Percentiles rank a stretch among this genome's conserved stretches.
These are phyloP conservation scores for Leonotis leonurus DNA, from an alignment of 257 asterid species.

Conservation along the genomic window DNA sequence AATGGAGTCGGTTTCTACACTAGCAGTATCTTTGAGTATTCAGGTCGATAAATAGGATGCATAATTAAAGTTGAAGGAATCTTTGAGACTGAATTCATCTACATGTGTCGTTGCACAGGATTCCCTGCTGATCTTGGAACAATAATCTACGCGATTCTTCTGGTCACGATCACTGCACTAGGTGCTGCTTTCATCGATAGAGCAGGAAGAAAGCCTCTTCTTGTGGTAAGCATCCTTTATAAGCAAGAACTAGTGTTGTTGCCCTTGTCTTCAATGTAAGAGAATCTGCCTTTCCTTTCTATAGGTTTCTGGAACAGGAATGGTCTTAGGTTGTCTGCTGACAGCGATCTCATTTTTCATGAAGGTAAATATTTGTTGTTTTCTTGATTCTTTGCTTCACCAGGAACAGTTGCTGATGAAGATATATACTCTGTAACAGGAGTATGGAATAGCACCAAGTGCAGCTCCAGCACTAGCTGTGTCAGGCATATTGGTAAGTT, in stretches of 20 bases:
- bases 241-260: background rate
- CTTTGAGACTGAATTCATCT: background rate
- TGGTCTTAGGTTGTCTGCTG: conserved; percentile 69
- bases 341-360: conserved; percentile 66
- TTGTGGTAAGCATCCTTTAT: conserved; percentile 45
- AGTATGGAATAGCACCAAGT: conserved; percentile 42
- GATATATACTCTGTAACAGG: conserved; percentile 34
- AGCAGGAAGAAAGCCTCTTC: conserved; percentile 83
- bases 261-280: background rate
- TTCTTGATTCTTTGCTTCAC: background rate
- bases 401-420: conserved; percentile 2
- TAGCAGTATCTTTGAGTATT: conserved; percentile 78
- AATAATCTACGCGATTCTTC: conserved; percentile 65
- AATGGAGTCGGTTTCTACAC: conserved; percentile 86
- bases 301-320: conserved; percentile 76
- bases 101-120: conserved; percentile 34
- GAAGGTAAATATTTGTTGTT: conserved; percentile 36
- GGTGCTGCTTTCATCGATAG: conserved; percentile 70
- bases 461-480: conserved; percentile 74
- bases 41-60: conserved; percentile 29
- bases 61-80: too few relatives aligned
- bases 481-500: conserved; percentile 72
- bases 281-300: background rate
- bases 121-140: conserved; percentile 85
- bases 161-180: conserved; percentile 65